phyloP scores from a whole-genome alignment of 257 asterid species.

The Fraxinus excelsior region DNA sequence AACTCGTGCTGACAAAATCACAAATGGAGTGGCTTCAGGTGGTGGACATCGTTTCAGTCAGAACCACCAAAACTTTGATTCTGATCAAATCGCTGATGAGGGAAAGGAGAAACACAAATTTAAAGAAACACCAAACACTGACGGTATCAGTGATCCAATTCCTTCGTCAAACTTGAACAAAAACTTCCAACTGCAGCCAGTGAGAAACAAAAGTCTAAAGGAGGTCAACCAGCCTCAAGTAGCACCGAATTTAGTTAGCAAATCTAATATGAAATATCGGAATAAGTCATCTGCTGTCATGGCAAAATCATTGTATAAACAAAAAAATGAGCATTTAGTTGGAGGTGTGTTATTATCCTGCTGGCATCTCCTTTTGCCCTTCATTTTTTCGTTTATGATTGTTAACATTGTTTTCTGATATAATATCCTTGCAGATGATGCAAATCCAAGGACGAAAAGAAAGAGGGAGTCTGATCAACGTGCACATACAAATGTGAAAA shows the following conservation, averaged over 20 bases:
- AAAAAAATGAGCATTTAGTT: slow-evolving; percentile 45
- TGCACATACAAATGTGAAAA: slow-evolving; percentile 41
- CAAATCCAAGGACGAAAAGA: slow-evolving; percentile 46
- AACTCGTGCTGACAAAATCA: slow-evolving; percentile 39
- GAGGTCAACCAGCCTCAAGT: slow-evolving; percentile 47
- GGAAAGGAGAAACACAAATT: slow-evolving; percentile 56
- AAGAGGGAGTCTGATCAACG: slow-evolving; percentile 49
- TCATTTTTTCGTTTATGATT: slow-evolving; percentile 20
- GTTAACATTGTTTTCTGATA: slow-evolving; percentile 28
- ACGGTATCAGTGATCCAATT: slow-evolving; percentile 30
- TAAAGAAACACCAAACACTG: slow-evolving; percentile 39
- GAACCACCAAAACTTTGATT: slow-evolving; percentile 34
- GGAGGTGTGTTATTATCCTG: slow-evolving; percentile 50
- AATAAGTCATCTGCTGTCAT: slow-evolving; percentile 35
- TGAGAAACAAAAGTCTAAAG: slow-evolving; percentile 46
- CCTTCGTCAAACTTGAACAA: slow-evolving; percentile 29
- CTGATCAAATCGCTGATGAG: slow-evolving; percentile 30
- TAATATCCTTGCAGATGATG: slow-evolving; percentile 57
- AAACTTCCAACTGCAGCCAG: slow-evolving; percentile 37
- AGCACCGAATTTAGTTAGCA: slow-evolving; percentile 38
- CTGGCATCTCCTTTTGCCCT: slow-evolving; percentile 26
- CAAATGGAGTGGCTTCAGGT: slow-evolving; percentile 45
- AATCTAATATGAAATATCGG: slow-evolving; percentile 36
- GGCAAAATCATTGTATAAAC: slow-evolving; percentile 39
- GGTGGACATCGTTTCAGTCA: slow-evolving; percentile 32